These are phyloP conservation scores for Coelastrella sp. DNA, from an alignment of 139 green algal species.

Conservation along the genomic window DNA sequence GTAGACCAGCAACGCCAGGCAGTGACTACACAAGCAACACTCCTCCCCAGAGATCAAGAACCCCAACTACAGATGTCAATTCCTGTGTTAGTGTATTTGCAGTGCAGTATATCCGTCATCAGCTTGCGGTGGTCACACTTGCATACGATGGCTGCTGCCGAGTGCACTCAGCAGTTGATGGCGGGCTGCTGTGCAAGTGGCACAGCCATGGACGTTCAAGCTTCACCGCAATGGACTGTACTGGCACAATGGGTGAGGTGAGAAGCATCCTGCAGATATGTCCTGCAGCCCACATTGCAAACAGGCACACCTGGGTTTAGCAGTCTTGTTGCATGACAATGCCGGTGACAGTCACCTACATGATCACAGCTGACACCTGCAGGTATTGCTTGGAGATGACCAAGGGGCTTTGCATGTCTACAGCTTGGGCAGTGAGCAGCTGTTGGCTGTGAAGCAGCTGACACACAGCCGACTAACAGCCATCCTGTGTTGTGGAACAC, in stretches of 20 bases:
- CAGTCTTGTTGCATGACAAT: not conserved
- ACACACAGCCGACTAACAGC: not conserved
- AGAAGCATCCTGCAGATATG: not conserved
- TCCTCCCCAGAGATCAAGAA: too few species aligned
- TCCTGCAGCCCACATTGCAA: not conserved
- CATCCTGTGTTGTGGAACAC: not conserved
- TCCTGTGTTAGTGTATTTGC: constrained; percentile 25
- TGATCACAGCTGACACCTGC: too few species aligned
- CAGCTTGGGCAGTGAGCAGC: constrained; percentile 8
- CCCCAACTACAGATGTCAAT: too few species aligned
- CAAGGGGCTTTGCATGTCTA: constrained; percentile 3
- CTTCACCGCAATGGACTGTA: not conserved
- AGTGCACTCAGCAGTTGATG: constrained; percentile 32
- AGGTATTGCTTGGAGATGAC: constrained; percentile 31
- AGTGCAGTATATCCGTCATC: constrained; percentile 11
- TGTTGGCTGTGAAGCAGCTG: constrained; percentile 24
- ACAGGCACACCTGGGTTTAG: too few species aligned
- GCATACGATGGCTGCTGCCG: constrained; percentile 37
- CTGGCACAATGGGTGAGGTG: not conserved
- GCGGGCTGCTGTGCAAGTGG: not conserved
- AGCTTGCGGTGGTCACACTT: constrained; percentile 24
- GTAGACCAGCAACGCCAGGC: not conserved
- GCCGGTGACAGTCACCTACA: too few species aligned
- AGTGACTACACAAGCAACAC: too few species aligned
- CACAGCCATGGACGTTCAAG: not conserved